A percentile compares a stretch with the other conserved stretches of the same genome.
These are phyloP conservation scores for Entonaema liquescens DNA, from an alignment of 495 filamentous ascomycete genomes.

Conservation along the genomic window DNA sequence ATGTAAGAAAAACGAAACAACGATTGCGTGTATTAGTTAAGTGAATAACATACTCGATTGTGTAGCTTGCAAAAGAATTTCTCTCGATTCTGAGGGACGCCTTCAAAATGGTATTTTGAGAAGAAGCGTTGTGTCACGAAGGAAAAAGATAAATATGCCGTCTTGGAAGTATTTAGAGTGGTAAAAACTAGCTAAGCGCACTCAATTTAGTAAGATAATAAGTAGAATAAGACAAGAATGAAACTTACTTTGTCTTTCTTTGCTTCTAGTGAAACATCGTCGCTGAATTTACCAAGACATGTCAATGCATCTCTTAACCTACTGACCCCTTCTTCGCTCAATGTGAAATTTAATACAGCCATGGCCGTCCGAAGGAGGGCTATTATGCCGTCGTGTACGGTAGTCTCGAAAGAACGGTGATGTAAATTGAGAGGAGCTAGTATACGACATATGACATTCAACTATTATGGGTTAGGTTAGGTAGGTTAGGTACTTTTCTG, in stretches of 20 bases:
- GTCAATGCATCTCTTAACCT: constrained; percentile 83
- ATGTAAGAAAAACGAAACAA: constrained; percentile 20
- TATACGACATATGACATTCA: not conserved
- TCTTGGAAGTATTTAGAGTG: constrained; percentile 90
- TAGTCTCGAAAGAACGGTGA: not conserved
- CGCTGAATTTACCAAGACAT: constrained; percentile 92
- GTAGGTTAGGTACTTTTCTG: no score
- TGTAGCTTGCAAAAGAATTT: constrained; percentile 60
- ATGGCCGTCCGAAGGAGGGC: constrained; percentile 50
- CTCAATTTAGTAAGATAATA: constrained; percentile 10
- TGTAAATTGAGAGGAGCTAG: not conserved
- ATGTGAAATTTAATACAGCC: constrained; percentile 79
- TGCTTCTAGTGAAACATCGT: constrained; percentile 87
- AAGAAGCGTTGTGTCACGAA: constrained; percentile 83
- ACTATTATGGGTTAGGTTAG: not conserved
- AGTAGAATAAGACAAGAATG: not conserved
- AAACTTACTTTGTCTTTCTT: constrained; percentile 70
- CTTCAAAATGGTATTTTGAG: constrained; percentile 73
- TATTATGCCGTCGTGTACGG: not conserved
- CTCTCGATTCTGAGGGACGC: constrained; percentile 54
- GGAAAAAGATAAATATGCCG: constrained; percentile 85
- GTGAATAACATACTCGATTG: constrained; percentile 49
- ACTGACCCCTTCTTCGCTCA: constrained; percentile 76
- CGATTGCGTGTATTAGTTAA: not conserved
- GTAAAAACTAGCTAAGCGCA: constrained; percentile 75